These are phyloP conservation scores for Hyaloscypha hepaticicola DNA, from an alignment of 495 filamentous ascomycete genomes.

Conservation along the genomic window DNA sequence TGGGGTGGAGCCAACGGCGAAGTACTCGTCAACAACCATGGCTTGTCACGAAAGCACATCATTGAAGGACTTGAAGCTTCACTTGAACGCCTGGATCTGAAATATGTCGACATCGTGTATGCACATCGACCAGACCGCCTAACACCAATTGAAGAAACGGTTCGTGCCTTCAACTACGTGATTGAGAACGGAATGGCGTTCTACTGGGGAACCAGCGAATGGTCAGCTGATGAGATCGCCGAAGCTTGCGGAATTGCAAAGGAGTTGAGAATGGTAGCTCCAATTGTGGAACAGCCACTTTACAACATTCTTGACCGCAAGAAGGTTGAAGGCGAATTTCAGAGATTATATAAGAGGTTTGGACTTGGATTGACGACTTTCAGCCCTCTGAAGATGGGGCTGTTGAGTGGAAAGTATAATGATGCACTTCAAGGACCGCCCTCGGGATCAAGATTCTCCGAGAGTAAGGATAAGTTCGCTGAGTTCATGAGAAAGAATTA, in stretches of 20 bases:
- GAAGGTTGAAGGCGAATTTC: constrained; percentile 78
- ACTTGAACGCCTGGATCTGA: constrained; percentile 60
- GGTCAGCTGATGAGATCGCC: constrained; percentile 54
- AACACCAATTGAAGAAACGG: constrained; percentile 75
- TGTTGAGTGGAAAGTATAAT: constrained; percentile 83
- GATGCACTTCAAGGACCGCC: constrained; percentile 51
- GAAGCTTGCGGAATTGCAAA: constrained; percentile 50
- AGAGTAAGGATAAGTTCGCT: constrained; percentile 10
- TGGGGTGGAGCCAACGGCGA: constrained; percentile 61
- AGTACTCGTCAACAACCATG: constrained; percentile 49
- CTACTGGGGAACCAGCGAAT: constrained; percentile 51
- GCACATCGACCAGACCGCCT: constrained; percentile 71
- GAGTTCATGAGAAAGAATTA: constrained; percentile 32
- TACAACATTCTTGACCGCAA: constrained; percentile 73
- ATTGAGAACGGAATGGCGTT: constrained; percentile 54
- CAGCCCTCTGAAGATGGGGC: constrained; percentile 65
- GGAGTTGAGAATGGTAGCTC: constrained; percentile 5
- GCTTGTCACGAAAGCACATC: constrained; percentile 71
- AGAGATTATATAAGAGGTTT: constrained; percentile 59
- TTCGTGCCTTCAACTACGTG: constrained; percentile 69
- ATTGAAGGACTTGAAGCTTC: constrained; percentile 64
- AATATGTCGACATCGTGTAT: constrained; percentile 70
- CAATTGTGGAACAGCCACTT: constrained; percentile 66
- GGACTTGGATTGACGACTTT: constrained; percentile 70
- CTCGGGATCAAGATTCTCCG: constrained; percentile 46